Base-by-base conservation (phyloP, 2,329 filamentous ascomycete species). In the Penicillium corylophilum region DNA sequence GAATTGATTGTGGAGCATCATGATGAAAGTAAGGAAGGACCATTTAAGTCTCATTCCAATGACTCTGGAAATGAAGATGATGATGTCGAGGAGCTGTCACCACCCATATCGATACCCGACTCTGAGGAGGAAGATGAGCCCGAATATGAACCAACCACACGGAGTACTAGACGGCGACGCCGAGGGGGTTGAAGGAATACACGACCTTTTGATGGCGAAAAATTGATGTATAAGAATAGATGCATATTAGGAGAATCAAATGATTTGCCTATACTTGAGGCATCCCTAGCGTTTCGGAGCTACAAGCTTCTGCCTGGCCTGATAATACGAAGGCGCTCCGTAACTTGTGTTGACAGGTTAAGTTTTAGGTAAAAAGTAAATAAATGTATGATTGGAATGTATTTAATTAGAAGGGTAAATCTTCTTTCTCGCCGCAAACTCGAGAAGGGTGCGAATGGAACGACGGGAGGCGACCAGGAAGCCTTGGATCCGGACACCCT, bases 391-490 rank as follows among this genome's bases (percentile, higher is more conserved):
- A 9, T 9, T 10, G 9, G 26, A 10, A 28, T 28, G 26, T 28
- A 8, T 28, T 28, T 28, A 1, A 9, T 28, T 28, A 28, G 26
- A 28, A 3, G 26, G 26, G 26, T 28, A 28, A 28, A 28, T 28
- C 26, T 28, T 28, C 7, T 28, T 28, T 28, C 26, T 28, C 26
- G 26, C 26, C 26, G 26, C 26, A 28, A 28, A 28, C 3, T 28
- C 26, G 26, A 28, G 26, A 8, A 87, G 82, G 13, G 47, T 46
- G 64, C 85, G 81, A 45, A 79, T 76, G 60, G 88, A 81, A 20
- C 82, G 71, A 0, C 84, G 79, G 48, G 87, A 80, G 0, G 86
- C 87, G 35, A 80, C 80, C 0, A 87, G 77, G 71, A 79, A 85
- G 6, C 84, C 85, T 57, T 83, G 78, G 3, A 92, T 74, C 4